These are phyloP conservation scores for Xylariomycetidae sp. DNA, from an alignment of 2,329 filamentous ascomycete genomes.

Conservation along the genomic window DNA sequence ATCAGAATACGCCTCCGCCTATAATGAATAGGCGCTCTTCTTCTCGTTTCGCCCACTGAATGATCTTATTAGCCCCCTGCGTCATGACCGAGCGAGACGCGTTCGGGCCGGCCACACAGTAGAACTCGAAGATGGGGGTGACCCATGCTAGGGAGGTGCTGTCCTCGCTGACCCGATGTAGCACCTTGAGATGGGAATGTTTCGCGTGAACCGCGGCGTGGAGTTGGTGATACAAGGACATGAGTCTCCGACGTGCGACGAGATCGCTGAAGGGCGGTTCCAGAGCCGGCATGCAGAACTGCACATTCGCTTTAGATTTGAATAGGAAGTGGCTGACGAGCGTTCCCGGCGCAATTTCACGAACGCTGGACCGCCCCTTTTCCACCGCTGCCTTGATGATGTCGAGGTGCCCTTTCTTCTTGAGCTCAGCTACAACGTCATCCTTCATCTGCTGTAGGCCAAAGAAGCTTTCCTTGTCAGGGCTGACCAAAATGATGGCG, in stretches of 20 bases:
- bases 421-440: slow-evolving; percentile 62
- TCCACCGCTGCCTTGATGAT: slow-evolving; percentile 69
- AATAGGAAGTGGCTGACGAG: slow-evolving; percentile 89
- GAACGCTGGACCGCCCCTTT: slow-evolving; percentile 64
- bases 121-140: slow-evolving; percentile 88
- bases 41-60: slow-evolving; percentile 87
- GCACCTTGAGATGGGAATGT: slow-evolving; percentile 78
- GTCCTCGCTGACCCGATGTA: slow-evolving; percentile 73
- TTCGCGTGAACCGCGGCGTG: slow-evolving; percentile 83
- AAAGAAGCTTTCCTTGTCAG: slow-evolving; percentile 91
- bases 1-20: slow-evolving; percentile 80
- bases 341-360: slow-evolving; percentile 74
- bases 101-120: slow-evolving; percentile 83
- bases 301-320: slow-evolving; percentile 90
- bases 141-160: slow-evolving; percentile 83
- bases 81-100: slow-evolving; percentile 62
- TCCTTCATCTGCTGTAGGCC: slow-evolving; percentile 72
- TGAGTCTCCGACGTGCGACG: slow-evolving; percentile 64
- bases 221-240: slow-evolving; percentile 80
- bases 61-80: slow-evolving; percentile 81
- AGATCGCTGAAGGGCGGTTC: slow-evolving; percentile 58
- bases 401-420: slow-evolving; percentile 69
- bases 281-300: slow-evolving; percentile 88
- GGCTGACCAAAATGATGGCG: slow-evolving; percentile 88
- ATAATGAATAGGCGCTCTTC: slow-evolving; percentile 96